These are phyloP conservation scores for Fistulinella cinereoalba DNA, from an alignment of 1,284 basidiomycete species.

Conservation along the genomic window DNA sequence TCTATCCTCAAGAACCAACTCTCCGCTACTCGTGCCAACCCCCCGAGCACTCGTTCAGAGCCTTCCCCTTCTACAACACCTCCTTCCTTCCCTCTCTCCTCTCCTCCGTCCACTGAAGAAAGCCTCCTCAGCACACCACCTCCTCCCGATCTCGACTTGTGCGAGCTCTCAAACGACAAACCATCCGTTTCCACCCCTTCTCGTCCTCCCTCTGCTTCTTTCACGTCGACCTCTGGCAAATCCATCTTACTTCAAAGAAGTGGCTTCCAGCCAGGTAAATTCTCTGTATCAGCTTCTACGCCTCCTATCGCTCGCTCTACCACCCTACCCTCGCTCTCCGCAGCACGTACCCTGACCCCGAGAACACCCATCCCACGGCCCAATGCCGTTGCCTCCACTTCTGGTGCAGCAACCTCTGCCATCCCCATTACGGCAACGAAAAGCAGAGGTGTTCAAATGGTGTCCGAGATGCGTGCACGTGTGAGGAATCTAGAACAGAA, in stretches of 20 bases:
- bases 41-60: slow-evolving; percentile 23
- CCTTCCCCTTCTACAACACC: slow-evolving; percentile 27
- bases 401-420: slow-evolving; percentile 33
- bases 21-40: slow-evolving; percentile 38
- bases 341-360: slow-evolving; percentile 44
- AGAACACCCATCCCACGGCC: slow-evolving; percentile 47
- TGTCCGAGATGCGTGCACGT: slow-evolving; percentile 80
- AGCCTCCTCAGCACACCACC: slow-evolving; percentile 55
- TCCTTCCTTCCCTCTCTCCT: slow-evolving; percentile 17
- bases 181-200: slow-evolving; percentile 24
- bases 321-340: slow-evolving; percentile 50
- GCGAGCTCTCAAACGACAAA: slow-evolving; percentile 54
- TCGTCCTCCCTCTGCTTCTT: slow-evolving; percentile 39
- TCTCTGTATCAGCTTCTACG: slow-evolving; percentile 41
- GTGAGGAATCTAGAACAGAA: slow-evolving; percentile 79
- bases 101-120: slow-evolving; percentile 30
- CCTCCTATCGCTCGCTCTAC: slow-evolving; percentile 53
- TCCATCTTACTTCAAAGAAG: slow-evolving; percentile 50
- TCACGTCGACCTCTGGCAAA: slow-evolving; percentile 40
- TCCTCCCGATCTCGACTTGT: slow-evolving; percentile 59
- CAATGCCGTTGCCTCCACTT: slow-evolving; percentile 41
- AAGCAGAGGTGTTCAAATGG: slow-evolving; percentile 83
- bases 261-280: slow-evolving; percentile 47
- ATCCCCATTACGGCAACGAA: slow-evolving; percentile 51
- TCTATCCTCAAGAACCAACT: slow-evolving; percentile 79